phyloP scores from a whole-genome alignment of 768 basidiomycete genomes.

The Russula foetens region DNA sequence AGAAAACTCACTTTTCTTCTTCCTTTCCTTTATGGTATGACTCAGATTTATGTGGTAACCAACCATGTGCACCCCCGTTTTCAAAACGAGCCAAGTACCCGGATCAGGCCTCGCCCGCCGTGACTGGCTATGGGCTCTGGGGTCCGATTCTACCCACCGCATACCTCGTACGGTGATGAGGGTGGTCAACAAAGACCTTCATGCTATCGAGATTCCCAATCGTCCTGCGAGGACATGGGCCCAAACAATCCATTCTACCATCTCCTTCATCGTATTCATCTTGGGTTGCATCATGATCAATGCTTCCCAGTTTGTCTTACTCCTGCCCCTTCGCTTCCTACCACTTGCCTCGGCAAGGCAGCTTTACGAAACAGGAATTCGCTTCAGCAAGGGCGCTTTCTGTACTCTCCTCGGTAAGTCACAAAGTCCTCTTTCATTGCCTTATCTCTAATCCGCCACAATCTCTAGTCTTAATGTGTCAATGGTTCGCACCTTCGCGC shows the following conservation, averaged over 20 bases:
- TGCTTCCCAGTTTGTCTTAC: slow-evolving; percentile 59
- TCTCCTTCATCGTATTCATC: slow-evolving; percentile 52
- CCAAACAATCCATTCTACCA: slow-evolving; percentile 39
- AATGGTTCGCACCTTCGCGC: slow-evolving; percentile 75
- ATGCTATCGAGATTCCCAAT: slow-evolving; percentile 44
- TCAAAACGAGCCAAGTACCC: background rate
- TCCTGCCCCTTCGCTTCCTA: slow-evolving; percentile 58
- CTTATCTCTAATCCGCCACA: background rate
- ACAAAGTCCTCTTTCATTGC: background rate
- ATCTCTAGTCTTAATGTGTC: slow-evolving; percentile 60
- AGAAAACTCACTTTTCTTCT: background rate
- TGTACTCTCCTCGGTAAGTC: slow-evolving; percentile 60
- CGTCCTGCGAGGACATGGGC: slow-evolving; percentile 49
- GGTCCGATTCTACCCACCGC: too few species aligned
- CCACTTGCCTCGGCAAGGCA: slow-evolving; percentile 48
- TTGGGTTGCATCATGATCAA: slow-evolving; percentile 63
- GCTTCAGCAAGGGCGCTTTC: slow-evolving; percentile 79
- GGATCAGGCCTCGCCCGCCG: too few species aligned
- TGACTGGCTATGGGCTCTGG: too few species aligned
- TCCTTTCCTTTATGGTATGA: background rate
- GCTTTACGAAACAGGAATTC: slow-evolving; percentile 61
- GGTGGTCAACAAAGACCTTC: background rate
- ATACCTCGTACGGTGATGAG: background rate
- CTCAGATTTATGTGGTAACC: background rate
- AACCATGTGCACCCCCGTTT: too few species aligned